These are phyloP conservation scores for Shiraia sp. DNA, from an alignment of 2,329 filamentous ascomycete species.

Conservation along the genomic window DNA sequence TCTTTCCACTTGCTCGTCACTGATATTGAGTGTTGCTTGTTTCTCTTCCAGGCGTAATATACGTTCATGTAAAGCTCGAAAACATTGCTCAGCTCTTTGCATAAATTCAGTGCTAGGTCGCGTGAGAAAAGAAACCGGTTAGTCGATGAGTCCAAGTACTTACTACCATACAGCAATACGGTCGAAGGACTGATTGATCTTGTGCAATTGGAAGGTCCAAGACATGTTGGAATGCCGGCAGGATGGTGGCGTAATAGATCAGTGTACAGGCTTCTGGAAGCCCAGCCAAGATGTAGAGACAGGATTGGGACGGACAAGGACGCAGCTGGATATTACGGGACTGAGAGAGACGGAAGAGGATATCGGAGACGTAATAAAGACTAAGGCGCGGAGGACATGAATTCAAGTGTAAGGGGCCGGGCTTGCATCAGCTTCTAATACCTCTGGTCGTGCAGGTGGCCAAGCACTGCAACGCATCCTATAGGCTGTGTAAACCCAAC, in stretches of 20 bases:
- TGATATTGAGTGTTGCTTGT: constrained; percentile 24
- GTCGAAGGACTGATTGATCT: constrained; percentile 40
- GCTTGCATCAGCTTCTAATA: too few relatives aligned
- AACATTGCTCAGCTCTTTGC: constrained; percentile 33
- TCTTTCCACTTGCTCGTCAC: constrained; percentile 41
- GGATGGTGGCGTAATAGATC: too few relatives aligned
- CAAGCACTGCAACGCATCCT: constrained; percentile 19
- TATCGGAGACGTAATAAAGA: constrained; percentile 14
- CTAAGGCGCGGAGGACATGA: constrained; percentile 11
- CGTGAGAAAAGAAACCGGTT: constrained; percentile 8
- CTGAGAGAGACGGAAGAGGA: neutral
- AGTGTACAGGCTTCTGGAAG: too few relatives aligned
- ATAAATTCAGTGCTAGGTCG: constrained; percentile 31
- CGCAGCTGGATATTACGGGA: too few relatives aligned
- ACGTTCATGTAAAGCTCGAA: constrained; percentile 33
- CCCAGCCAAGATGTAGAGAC: too few relatives aligned
- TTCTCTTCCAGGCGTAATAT: constrained; percentile 30
- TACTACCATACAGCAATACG: constrained; percentile 39
- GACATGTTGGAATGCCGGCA: constrained; percentile 24
- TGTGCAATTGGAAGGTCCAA: constrained; percentile 34
- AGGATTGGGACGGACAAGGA: too few relatives aligned
- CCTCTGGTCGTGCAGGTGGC: constrained; percentile 28
- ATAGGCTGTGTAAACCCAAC: constrained; percentile 11
- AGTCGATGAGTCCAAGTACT: constrained; percentile 1
- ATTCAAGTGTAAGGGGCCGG: constrained; percentile 21